Evolutionary conservation across 1,284 basidiomycete species (phyloP).

Genomic region (Coniophora puteana): DNA sequence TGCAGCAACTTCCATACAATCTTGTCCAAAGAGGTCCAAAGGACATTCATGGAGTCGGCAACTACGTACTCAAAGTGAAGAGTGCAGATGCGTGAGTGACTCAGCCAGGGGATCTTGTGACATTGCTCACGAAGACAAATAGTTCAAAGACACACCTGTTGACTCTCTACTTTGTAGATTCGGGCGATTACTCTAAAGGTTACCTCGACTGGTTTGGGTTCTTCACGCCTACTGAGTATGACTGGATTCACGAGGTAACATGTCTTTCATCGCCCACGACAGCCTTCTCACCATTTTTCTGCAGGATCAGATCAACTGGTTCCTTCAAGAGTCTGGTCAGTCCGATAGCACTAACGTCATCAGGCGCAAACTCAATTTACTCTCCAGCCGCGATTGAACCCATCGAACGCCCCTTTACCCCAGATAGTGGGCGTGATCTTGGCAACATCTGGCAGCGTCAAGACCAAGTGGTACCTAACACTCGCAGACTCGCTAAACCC

Average conservation of each 20-base stretch:
- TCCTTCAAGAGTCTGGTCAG: slow-evolving; percentile 70
- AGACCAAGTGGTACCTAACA: slow-evolving; percentile 53
- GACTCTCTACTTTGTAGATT: slow-evolving; percentile 93
- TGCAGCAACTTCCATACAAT: slow-evolving; percentile 83
- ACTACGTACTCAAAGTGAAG: slow-evolving; percentile 76
- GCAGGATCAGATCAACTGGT: slow-evolving; percentile 84
- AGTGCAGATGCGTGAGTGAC: slow-evolving; percentile 63
- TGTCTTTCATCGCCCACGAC: background rate
- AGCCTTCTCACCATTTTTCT: background rate
- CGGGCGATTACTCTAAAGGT: slow-evolving; percentile 70
- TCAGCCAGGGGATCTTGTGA: background rate
- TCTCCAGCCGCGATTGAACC: slow-evolving; percentile 50
- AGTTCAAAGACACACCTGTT: slow-evolving; percentile 86
- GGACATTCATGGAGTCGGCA: slow-evolving; percentile 82
- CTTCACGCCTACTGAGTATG: slow-evolving; percentile 68
- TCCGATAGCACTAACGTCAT: background rate
- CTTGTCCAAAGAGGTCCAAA: slow-evolving; percentile 77
- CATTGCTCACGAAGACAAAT: background rate
- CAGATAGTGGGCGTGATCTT: slow-evolving; percentile 69
- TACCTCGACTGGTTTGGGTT: slow-evolving; percentile 57
- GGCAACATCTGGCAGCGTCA: slow-evolving; percentile 59
- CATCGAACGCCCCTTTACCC: slow-evolving; percentile 78
- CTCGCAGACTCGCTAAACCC: slow-evolving; percentile 72
- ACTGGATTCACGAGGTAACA: slow-evolving; percentile 71
- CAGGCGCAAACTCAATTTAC: background rate